Evolutionary conservation across 805 yeast genomes (phyloP), one percentile per base, ranked within the genome.

Genomic region (Ogataea paraovalis): DNA sequence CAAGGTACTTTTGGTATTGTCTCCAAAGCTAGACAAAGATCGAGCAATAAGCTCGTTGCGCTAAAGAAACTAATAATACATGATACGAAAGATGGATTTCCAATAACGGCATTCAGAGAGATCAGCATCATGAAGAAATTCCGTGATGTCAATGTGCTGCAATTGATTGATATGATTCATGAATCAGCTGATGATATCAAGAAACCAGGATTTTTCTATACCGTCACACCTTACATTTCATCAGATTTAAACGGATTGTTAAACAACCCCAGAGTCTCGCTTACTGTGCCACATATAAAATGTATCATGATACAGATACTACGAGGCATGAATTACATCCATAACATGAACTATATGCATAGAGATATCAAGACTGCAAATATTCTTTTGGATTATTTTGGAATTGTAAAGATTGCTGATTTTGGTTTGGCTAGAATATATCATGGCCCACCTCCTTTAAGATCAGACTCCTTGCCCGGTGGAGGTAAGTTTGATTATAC

Each of bases 351-450:
- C 53, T 74, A 75, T 60, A 57, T 85, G 64, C 99, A 94, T 65
- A 76, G 99, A 48, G 99, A 94, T 61, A 87, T 94, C 49, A 94
- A 94, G 66, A 90, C 98, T 0, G 96, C 99, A n/a, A 94, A 94
- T 59, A 86, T 94, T 30, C 74, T 94, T 34, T 75, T 94, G 8
- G 91, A 86, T 58, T 78, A 74, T 44, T 69, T 74, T 44, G 99
- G 99, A 0, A 70, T 80, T 8, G 72, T 95, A 34, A 92, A 92
- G 60, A 80, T 94, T 41, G 99, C 97, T 2, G 99, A 94, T 68
- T 95, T 94, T 65, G 99, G 99, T 1, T 72, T 94, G 33, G 98
- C 98, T 1, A 74, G 98, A 52, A 64, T 74, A 3, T 68, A 62
- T 42, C 62, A 61, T 41, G 83, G 83, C 0, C 39, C 55, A 0